Percentiles rank a stretch among this genome's conserved stretches.
Evolutionary conservation across 805 yeast species (phyloP).

Genomic region (Schizosaccharomyces japonicus): DNA sequence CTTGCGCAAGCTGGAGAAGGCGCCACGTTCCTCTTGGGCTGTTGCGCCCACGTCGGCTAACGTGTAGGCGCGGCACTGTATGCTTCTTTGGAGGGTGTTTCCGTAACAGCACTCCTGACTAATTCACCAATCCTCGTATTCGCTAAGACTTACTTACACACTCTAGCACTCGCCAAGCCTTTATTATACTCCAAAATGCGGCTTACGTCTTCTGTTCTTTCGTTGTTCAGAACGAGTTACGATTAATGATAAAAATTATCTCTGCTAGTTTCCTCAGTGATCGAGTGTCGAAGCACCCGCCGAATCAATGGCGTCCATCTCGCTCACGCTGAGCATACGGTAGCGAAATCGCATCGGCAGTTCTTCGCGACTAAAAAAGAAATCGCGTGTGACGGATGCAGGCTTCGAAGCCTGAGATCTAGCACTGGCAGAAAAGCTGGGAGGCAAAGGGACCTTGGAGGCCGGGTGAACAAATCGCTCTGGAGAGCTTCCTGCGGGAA

Average conservation of each 20-base stretch:
- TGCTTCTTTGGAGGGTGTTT: neutral
- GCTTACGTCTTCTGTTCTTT: neutral
- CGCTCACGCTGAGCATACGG: neutral
- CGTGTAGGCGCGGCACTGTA: too few species aligned
- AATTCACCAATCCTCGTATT: neutral
- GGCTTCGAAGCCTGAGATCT: neutral
- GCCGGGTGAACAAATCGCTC: slow-evolving; percentile 2
- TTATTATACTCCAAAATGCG: neutral
- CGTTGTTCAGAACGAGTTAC: neutral
- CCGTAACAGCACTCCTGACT: neutral
- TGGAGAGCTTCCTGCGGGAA: neutral
- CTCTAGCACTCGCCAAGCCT: neutral
- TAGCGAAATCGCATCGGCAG: neutral
- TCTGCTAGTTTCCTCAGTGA: neutral
- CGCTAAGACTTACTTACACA: neutral
- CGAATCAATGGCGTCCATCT: neutral
- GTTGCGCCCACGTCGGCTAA: too few species aligned
- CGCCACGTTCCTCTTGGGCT: neutral
- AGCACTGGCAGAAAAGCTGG: neutral
- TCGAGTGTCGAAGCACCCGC: neutral
- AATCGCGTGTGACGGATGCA: neutral
- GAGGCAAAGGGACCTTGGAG: neutral
- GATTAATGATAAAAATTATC: neutral
- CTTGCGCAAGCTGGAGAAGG: neutral
- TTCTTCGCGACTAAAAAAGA: neutral